These are phyloP conservation scores for Myxozyma mucilagina DNA, from an alignment of 805 yeast species.

Conservation along the genomic window DNA sequence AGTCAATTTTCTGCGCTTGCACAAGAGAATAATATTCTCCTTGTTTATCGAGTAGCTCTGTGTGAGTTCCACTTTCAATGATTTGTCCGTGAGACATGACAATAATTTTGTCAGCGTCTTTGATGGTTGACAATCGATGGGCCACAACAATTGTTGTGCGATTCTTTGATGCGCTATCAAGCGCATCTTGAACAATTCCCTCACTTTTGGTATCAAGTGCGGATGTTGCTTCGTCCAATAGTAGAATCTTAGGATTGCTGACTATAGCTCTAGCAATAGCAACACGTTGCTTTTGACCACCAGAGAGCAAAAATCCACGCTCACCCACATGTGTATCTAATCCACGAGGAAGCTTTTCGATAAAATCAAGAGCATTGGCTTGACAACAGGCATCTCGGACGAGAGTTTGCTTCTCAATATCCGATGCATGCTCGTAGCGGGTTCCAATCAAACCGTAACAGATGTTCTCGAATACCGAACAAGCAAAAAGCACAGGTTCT, in stretches of 20 bases:
- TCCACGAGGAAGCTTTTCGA: conserved; percentile 52
- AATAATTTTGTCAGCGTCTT: conserved; percentile 50
- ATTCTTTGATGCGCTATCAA: conserved; percentile 38
- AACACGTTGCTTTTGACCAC: conserved; percentile 66
- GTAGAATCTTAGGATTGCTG: conserved; percentile 53
- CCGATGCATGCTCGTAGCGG: conserved; percentile 38
- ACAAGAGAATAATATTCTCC: conserved; percentile 36
- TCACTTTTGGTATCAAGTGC: conserved; percentile 64
- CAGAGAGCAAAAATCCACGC: conserved; percentile 61
- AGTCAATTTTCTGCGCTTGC: conserved; percentile 34
- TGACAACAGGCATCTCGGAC: conserved; percentile 48
- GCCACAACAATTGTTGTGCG: conserved; percentile 55
- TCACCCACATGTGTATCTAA: conserved; percentile 54
- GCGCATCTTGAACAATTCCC: conserved; percentile 56
- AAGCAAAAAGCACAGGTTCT: conserved; percentile 66
- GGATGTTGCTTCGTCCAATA: conserved; percentile 67
- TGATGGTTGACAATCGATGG: conserved; percentile 53
- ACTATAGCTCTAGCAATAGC: conserved; percentile 63
- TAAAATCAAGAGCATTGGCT: conserved; percentile 55
- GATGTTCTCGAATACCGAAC: conserved; percentile 74
- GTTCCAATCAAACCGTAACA: conserved; percentile 62
- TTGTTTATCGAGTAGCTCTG: conserved; percentile 33
- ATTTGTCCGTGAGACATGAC: conserved; percentile 49
- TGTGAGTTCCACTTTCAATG: conserved; percentile 44
- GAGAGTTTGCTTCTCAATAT: conserved; percentile 43